Evolutionary conservation across 2,329 filamentous ascomycete species (phyloP), one percentile per base, ranked within the genome.

Genomic region (Septoria linicola): DNA sequence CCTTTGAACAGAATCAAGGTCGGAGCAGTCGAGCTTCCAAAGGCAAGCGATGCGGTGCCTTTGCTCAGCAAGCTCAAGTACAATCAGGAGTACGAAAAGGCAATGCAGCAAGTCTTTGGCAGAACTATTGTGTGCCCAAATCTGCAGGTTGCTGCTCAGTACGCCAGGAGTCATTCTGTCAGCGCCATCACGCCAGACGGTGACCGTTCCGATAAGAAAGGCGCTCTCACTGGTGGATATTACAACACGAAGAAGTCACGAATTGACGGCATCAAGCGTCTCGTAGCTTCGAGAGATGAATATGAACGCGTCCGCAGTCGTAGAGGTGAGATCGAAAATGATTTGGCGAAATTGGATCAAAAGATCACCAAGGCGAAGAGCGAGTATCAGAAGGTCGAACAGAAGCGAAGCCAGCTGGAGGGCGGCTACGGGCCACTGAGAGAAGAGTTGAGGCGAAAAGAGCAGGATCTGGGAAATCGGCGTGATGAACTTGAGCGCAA

Each of bases 81-180:
- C 65, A 87, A 96, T 44, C 66, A 78, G 1, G 77, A 75, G 55
- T 96, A 85, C 61, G 89, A 95, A 52, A 86, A 83, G 62, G 93
- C 93, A 0, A 93, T 99, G 68, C 84, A 88, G 66, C 91, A 96
- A 67, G 89, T 99, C 0, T 99, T 99, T 71, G 93, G 91, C 40
- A 95, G 89, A 70, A 93, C 89, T 0, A 89, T 99, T 45, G 87
- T 99, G 49, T 97, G 93, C 61, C 91, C 92, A 2, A 95, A 89
- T 60, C 75, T 99, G 56, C 82, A 88, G 41, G 82, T 96, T 52
- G 93, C 91, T 41, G 83, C 87, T 10, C 90, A 96, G 66, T 96
- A 96, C 67, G 89, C 93, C 17, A 83, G 92, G 64, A 95, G 88
- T 63, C 92, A 97, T 64, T 88, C 88, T 14, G 84, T 97, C 19